Percentiles rank a stretch among this genome's conserved stretches.
These are phyloP conservation scores for Fusarium transvaalense DNA, from an alignment of 2,329 filamentous ascomycete genomes.

Conservation along the genomic window DNA sequence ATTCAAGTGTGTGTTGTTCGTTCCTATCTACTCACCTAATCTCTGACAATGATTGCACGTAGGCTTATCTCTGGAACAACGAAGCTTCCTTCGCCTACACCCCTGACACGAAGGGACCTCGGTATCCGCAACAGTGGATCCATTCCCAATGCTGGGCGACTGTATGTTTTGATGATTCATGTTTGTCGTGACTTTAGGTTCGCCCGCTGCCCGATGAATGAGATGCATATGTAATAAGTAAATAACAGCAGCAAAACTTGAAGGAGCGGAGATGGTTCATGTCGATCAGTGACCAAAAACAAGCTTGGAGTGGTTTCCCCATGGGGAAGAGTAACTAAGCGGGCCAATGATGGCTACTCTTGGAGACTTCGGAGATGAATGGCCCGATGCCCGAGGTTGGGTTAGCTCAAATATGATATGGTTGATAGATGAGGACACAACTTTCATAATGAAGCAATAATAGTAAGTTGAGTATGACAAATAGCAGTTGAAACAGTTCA, in stretches of 20 bases:
- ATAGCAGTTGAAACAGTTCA: neutral
- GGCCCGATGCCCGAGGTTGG: constrained; percentile 34
- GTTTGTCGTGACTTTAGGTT: neutral
- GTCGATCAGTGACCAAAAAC: constrained; percentile 7
- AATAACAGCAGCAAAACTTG: neutral
- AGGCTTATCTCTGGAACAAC: constrained; percentile 40
- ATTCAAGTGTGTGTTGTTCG: accelerated
- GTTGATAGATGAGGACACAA: neutral
- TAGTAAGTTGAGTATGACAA: neutral
- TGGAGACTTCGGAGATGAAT: constrained; percentile 21
- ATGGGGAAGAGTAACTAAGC: constrained; percentile 22
- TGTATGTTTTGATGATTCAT: constrained; percentile 13
- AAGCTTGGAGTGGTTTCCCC: constrained; percentile 7
- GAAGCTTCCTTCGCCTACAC: constrained; percentile 40
- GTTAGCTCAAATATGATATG: neutral
- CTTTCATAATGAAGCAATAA: neutral
- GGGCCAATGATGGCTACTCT: constrained; percentile 19
- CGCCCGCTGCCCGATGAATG: constrained; percentile 35
- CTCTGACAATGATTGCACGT: constrained; percentile 39
- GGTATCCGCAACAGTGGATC: constrained; percentile 2
- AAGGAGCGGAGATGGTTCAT: constrained; percentile 3
- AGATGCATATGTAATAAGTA: constrained; percentile 11
- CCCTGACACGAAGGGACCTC: constrained; percentile 42
- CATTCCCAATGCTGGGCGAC: neutral
- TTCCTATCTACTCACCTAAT: constrained; percentile 7